Percentiles rank a stretch among this genome's conserved stretches.
Conservation (phyloP, 768 basidiomycete genomes). For the Gyrodon lividus region DNA sequence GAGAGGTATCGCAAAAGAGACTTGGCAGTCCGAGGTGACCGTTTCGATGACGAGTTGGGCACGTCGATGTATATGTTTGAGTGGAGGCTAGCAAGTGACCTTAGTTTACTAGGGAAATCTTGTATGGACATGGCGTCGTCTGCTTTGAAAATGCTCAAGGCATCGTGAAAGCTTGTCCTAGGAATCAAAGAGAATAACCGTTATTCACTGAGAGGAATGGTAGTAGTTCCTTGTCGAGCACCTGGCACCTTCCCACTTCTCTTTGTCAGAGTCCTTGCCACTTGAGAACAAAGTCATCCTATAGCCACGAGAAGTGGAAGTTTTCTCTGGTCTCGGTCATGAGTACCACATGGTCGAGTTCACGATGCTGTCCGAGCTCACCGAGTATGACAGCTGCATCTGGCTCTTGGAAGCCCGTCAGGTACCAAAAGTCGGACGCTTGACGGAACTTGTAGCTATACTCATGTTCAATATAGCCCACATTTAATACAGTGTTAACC, state of each 20-base stretch:
- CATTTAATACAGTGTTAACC: slow-evolving; percentile 29
- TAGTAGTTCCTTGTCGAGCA: slow-evolving; percentile 20
- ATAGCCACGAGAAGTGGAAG: slow-evolving; percentile 71
- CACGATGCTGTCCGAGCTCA: slow-evolving; percentile 29
- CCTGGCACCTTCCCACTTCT: slow-evolving; percentile 92
- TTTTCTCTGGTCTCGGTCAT: slow-evolving; percentile 53
- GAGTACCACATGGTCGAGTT: not conserved
- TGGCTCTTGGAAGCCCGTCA: slow-evolving; percentile 95
- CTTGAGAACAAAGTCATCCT: slow-evolving; percentile 82
- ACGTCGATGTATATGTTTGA: slow-evolving; percentile 55
- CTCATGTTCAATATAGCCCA: slow-evolving; percentile 7
- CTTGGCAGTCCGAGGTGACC: slow-evolving; percentile 44
- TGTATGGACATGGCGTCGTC: slow-evolving; percentile 67
- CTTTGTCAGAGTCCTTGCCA: slow-evolving; percentile 71
- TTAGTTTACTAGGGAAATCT: slow-evolving; percentile 56
- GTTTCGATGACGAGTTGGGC: slow-evolving; percentile 38
- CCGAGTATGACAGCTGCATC: slow-evolving; percentile 86
- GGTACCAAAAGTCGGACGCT: slow-evolving; percentile 90
- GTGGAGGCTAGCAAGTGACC: slow-evolving; percentile 47
- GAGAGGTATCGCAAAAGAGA: slow-evolving; percentile 56
- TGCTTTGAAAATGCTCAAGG: slow-evolving; percentile 67
- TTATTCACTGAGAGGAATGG: not conserved
- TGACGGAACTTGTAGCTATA: slow-evolving; percentile 93
- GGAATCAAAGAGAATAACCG: slow-evolving; percentile 5
- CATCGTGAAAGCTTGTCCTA: slow-evolving; percentile 67